Evolutionary conservation across 345 rosid species (phyloP).

Genomic region (Erucastrum elatum): DNA sequence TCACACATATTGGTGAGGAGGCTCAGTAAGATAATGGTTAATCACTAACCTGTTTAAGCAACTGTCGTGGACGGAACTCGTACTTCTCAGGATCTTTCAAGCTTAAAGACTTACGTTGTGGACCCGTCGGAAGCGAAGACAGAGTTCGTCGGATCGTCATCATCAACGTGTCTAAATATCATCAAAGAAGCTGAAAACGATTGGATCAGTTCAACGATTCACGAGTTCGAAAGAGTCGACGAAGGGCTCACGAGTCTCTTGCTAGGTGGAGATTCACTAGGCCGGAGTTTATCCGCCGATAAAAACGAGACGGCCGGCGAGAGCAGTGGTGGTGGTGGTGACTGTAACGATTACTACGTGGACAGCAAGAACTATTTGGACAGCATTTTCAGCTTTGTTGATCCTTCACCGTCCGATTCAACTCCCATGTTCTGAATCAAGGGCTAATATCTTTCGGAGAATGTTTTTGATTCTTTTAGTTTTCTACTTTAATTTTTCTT

Average conservation of each 20-base stretch:
- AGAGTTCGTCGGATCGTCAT: conserved; percentile 50
- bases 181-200: conserved; percentile 67
- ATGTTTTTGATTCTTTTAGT: not conserved
- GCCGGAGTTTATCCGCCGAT: conserved; percentile 28
- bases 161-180: conserved; percentile 30
- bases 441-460: not conserved
- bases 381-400: conserved; percentile 81
- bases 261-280: conserved; percentile 50
- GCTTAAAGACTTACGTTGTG: conserved; percentile 86
- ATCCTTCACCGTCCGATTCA: conserved; percentile 77
- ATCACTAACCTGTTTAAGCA: conserved; percentile 86
- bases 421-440: conserved; percentile 41
- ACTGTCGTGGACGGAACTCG: conserved; percentile 90
- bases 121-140: conserved; percentile 70
- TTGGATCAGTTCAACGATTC: conserved; percentile 49
- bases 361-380: conserved; percentile 93
- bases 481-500: too few species aligned
- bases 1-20: not conserved
- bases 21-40: too few species aligned
- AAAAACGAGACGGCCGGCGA: conserved; percentile 33
- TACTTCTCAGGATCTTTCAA: conserved; percentile 97
- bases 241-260: conserved; percentile 82
- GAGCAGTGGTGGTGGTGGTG: conserved; percentile 15
- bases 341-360: conserved; percentile 49
- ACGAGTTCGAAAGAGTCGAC: conserved; percentile 41